Conservation (phyloP, 139 green algal genomes). For the Volvox africanus region DNA sequence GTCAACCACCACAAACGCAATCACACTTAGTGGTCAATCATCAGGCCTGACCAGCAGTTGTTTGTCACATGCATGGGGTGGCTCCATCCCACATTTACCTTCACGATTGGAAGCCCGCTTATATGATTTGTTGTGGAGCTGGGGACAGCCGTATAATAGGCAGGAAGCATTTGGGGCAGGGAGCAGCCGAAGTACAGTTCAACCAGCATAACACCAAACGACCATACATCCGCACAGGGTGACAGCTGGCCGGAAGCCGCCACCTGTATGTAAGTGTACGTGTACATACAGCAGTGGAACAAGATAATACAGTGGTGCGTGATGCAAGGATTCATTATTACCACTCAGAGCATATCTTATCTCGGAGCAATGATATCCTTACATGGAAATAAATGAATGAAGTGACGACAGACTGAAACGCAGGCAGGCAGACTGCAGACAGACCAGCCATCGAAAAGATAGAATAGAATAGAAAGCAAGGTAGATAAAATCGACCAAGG, state of each 20-base stretch:
- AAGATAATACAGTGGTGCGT: background rate
- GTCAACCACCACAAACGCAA: too few species aligned
- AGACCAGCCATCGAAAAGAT: too few species aligned
- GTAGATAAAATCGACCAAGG: too few species aligned
- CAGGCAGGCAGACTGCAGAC: too few species aligned
- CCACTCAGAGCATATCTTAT: background rate
- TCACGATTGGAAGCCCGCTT: too few species aligned
- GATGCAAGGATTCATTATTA: background rate
- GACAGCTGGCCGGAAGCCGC: background rate
- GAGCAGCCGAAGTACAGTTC: constrained; percentile 13
- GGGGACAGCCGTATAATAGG: background rate
- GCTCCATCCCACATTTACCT: too few species aligned
- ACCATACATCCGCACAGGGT: background rate
- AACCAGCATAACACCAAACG: constrained; percentile 7
- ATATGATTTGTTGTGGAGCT: too few species aligned
- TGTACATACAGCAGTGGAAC: background rate
- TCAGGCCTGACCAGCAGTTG: too few species aligned
- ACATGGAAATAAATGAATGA: background rate
- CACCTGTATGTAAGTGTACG: background rate
- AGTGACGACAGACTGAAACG: too few species aligned
- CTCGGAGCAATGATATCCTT: background rate
- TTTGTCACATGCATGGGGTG: too few species aligned
- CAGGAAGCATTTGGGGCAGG: background rate
- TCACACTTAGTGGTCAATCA: too few species aligned
- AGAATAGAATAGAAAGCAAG: too few species aligned